These are phyloP conservation scores for Lactarius hengduanensis DNA, from an alignment of 768 basidiomycete genomes.

Conservation along the genomic window DNA sequence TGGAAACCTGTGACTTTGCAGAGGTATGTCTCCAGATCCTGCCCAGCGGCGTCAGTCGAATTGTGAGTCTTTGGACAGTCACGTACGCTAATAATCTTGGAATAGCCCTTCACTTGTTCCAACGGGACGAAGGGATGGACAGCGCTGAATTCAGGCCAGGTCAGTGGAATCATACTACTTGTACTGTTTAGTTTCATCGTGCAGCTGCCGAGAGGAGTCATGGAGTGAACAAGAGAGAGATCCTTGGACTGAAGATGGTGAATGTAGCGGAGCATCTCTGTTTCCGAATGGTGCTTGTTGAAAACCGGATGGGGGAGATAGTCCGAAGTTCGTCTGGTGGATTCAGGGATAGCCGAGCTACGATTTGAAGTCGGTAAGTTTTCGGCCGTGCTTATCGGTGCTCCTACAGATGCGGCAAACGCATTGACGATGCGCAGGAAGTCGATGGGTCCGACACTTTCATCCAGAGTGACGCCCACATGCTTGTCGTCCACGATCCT, in stretches of 20 bases:
- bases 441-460: constrained; percentile 77
- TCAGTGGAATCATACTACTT: constrained; percentile 95
- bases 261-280: constrained; percentile 97
- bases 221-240: constrained; percentile 89
- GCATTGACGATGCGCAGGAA: constrained; percentile 76
- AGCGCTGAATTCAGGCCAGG: constrained; percentile 86
- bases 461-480: constrained; percentile 91
- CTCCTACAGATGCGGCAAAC: constrained; percentile 67
- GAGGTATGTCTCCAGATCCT: constrained; percentile 91
- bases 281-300: constrained; percentile 97
- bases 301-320: constrained; percentile 89
- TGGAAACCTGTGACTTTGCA: constrained; percentile 97
- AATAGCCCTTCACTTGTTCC: constrained; percentile 89
- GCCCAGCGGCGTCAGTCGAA: constrained; percentile 15
- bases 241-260: constrained; percentile 93
- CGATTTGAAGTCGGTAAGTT: constrained; percentile 44
- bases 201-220: constrained; percentile 95
- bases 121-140: constrained; percentile 92
- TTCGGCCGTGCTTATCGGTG: constrained; percentile 45
- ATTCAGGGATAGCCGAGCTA: constrained; percentile 48
- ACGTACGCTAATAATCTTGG: constrained; percentile 68
- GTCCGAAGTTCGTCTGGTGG: constrained; percentile 58
- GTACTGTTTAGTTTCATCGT: constrained; percentile 99
- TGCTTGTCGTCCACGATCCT: constrained; percentile 68
- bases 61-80: neutral